phyloP scores from a whole-genome alignment of 148 eudicot species.

The Camellia lanceoleosa region DNA sequence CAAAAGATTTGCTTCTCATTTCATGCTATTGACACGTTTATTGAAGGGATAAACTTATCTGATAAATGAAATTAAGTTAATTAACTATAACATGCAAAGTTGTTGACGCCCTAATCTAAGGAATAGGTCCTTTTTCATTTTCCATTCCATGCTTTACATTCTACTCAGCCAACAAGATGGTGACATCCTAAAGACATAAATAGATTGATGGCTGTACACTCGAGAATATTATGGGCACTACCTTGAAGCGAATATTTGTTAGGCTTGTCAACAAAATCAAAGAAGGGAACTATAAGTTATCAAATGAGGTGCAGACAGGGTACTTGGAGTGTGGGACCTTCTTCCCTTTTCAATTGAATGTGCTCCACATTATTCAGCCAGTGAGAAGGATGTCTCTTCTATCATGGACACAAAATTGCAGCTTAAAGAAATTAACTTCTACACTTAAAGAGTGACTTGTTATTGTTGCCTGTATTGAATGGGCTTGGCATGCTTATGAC shows the following conservation, averaged over 20 bases:
- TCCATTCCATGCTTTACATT: neutral
- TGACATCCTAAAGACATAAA: neutral
- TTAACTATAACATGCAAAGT: neutral
- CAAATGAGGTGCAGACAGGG: neutral
- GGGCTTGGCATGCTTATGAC: neutral
- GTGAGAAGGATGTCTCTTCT: neutral
- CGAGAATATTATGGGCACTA: neutral
- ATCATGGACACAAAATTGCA: neutral
- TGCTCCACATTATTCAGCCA: neutral
- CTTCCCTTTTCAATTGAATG: neutral
- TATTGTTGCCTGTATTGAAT: neutral
- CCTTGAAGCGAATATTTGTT: neutral
- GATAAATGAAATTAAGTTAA: neutral
- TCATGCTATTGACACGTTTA: neutral
- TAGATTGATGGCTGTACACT: too few species aligned
- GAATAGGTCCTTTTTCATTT: neutral
- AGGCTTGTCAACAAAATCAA: neutral
- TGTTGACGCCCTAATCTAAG: neutral
- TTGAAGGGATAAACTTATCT: neutral
- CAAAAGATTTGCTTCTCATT: neutral
- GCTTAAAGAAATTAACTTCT: conserved; percentile 1
- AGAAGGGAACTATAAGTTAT: neutral
- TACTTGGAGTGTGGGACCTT: neutral
- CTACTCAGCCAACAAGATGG: neutral
- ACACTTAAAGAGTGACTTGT: neutral